Conservation (phyloP, 2,329 filamentous ascomycete species). For the Fusarium citri region DNA sequence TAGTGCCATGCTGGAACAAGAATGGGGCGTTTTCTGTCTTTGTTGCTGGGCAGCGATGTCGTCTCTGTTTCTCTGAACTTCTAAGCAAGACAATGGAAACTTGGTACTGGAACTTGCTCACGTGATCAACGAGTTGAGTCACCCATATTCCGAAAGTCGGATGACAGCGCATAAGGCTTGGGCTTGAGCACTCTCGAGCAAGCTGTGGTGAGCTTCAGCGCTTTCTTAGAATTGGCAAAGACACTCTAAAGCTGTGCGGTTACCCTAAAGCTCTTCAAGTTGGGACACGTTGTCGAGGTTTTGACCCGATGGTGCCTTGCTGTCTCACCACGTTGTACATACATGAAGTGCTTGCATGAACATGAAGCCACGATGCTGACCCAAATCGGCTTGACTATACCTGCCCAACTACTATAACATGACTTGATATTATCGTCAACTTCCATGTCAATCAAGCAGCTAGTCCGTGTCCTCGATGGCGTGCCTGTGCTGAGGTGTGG, state of each 20-base stretch:
- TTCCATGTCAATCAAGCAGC: neutral
- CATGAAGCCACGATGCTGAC: constrained; percentile 2
- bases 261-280: neutral
- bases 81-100: neutral
- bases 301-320: neutral
- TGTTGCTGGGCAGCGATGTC: constrained; percentile 13
- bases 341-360: constrained; percentile 5
- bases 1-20: neutral
- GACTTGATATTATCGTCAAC: neutral
- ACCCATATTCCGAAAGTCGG: neutral
- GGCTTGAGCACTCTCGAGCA: neutral
- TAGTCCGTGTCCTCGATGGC: constrained; percentile 21
- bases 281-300: neutral
- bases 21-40: neutral
- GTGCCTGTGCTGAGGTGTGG: constrained; percentile 36
- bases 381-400: neutral
- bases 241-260: neutral
- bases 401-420: neutral
- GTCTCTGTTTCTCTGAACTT: neutral
- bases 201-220: neutral
- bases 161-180: neutral
- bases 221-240: neutral
- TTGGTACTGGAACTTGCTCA: neutral
- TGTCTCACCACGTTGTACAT: constrained; percentile 7
- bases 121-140: constrained; percentile 7